A percentile compares a stretch with the other conserved stretches of the same genome.
Evolutionary conservation across 768 basidiomycete species (phyloP).

Genomic region (Pisolithus sp.): DNA sequence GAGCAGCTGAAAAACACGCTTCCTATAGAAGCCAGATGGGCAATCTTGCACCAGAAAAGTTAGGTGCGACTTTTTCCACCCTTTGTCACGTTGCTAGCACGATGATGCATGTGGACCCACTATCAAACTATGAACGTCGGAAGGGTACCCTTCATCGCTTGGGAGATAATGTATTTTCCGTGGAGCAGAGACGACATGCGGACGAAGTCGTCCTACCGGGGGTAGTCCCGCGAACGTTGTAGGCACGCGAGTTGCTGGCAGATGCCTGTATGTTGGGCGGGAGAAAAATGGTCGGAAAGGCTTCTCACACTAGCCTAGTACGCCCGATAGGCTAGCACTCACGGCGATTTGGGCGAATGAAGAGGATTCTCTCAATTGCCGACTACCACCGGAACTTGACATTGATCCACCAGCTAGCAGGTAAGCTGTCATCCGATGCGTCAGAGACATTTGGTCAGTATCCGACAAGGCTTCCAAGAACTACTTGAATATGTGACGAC

Average conservation of each 20-base stretch:
- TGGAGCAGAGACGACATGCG: not conserved
- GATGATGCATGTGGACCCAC: not conserved
- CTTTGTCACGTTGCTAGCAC: not conserved
- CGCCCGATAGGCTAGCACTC: no score
- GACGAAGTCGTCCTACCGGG: no score
- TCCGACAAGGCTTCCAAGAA: no score
- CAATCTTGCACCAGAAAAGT: constrained; percentile 7
- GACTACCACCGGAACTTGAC: no score
- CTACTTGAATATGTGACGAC: no score
- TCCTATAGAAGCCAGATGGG: constrained; percentile 10
- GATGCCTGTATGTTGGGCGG: no score
- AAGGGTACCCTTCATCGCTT: not conserved
- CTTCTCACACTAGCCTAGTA: not conserved
- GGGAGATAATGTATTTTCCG: constrained; percentile 1
- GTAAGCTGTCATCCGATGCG: no score
- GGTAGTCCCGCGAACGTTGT: not conserved
- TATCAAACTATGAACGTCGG: constrained; percentile 5
- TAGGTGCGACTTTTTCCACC: not conserved
- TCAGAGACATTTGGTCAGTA: no score
- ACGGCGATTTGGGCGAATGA: no score
- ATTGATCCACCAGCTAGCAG: no score
- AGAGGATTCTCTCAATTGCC: no score
- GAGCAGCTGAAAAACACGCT: constrained; percentile 4
- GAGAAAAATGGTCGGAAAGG: not conserved
- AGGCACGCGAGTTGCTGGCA: not conserved